Base-by-base conservation (phyloP, 352 stramenopile genomes). In the Phytophthora tentaculata region DNA sequence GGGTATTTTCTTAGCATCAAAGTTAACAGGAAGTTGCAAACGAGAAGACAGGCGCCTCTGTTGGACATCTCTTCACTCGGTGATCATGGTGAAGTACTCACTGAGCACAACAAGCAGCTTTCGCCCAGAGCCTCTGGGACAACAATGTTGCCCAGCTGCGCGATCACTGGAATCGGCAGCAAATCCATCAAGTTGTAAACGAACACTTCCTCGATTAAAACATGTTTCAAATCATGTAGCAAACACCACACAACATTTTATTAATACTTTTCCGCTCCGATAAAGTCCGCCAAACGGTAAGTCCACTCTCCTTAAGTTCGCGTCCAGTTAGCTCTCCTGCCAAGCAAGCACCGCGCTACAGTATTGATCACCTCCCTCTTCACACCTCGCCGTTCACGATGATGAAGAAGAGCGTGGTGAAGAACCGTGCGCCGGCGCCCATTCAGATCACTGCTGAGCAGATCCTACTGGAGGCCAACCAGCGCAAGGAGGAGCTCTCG, bases 391-490 rank as follows among this genome's bases (percentile, higher is more conserved):
- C 29, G 26, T 32, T 20, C 44, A 50, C 44, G 44, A 91, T 89
- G 81, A 91, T 93, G 82, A 90, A 89, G 77, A 94, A 91, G 75
- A 90, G 82, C 68, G 73, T 81, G 32, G 96, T 99, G 4, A 99
- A 99, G 90, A 99, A 99, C 85, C 91, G 97, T 67, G 97, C 97
- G 65, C 96, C 98, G 6, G 97, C 98, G 69, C 89, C 96, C 48
- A 99, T 99, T 75, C 98, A 99, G 89, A 99, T 99, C 75, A 99
- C 96, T 39, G 97, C 98, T 22, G 98, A 99, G 83, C 98, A 99
- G 91, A 98, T 99, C 57, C 70, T 99, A 24, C 83, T 96, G 32
- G 96, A 98, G 74, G 91, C 93, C 9, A 86, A 97, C 69, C 89
- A 98, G 69, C 81, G 90, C 45, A 90, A 96, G 63, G 86, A 97